These are phyloP conservation scores for Epichloe scottii DNA, from an alignment of 2,329 filamentous ascomycete species.

Conservation along the genomic window DNA sequence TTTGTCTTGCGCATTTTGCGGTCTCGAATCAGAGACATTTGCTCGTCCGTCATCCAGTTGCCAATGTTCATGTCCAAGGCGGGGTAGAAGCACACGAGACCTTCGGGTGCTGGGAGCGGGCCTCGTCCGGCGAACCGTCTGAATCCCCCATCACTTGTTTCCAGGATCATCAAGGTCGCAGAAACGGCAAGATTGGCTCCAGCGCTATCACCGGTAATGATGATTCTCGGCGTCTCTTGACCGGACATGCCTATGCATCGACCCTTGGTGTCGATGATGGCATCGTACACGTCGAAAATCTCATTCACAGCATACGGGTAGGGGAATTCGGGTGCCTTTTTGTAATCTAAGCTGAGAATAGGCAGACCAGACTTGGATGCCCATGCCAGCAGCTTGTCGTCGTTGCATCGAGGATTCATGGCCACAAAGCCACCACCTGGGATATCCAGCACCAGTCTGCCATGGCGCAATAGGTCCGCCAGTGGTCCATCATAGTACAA, in stretches of 20 bases:
- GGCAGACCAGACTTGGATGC: slow-evolving; percentile 80
- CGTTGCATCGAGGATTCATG: slow-evolving; percentile 88
- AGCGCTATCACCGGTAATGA: slow-evolving; percentile 36
- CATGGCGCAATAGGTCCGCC: slow-evolving; percentile 61
- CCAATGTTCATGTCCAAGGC: slow-evolving; percentile 93
- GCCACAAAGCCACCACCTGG: slow-evolving; percentile 93
- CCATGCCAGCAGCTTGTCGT: slow-evolving; percentile 91
- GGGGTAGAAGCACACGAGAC: slow-evolving; percentile 78
- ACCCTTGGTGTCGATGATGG: slow-evolving; percentile 23
- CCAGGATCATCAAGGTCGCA: slow-evolving; percentile 78
- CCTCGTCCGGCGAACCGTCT: slow-evolving; percentile 23
- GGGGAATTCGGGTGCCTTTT: slow-evolving; percentile 37
- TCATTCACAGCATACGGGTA: slow-evolving; percentile 38
- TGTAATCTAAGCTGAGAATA: slow-evolving; percentile 80
- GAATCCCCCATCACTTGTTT: slow-evolving; percentile 44
- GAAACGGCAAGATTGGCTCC: slow-evolving; percentile 45
- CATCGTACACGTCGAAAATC: slow-evolving; percentile 34
- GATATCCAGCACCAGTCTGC: slow-evolving; percentile 72
- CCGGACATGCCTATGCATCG: slow-evolving; percentile 33
- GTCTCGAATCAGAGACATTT: slow-evolving; percentile 88
- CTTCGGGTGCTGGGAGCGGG: slow-evolving; percentile 61
- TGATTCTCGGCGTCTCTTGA: slow-evolving; percentile 24
- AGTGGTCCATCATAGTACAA: slow-evolving; percentile 88
- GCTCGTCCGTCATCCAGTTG: slow-evolving; percentile 98
- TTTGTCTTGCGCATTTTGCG: slow-evolving; percentile 68